A percentile compares a stretch with the other conserved stretches of the same genome.
phyloP scores from a whole-genome alignment of 2,329 filamentous ascomycete genomes.

The Didymella lethalis region DNA sequence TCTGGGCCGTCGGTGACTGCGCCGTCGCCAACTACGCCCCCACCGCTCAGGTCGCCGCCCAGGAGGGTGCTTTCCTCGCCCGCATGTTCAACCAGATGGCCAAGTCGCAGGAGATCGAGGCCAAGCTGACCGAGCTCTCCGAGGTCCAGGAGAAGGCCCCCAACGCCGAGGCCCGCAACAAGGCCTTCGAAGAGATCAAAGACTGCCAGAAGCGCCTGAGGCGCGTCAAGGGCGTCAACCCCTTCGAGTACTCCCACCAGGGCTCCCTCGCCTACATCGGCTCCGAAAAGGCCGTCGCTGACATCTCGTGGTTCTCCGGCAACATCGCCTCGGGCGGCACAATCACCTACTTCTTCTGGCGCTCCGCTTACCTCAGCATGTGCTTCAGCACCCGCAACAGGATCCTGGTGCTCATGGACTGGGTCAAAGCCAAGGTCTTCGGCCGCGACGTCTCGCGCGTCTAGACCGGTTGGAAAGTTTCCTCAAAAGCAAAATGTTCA shows the following conservation, averaged over 20 bases:
- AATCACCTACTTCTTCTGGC: slow-evolving; percentile 98
- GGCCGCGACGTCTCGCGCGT: slow-evolving; percentile 92
- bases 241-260: slow-evolving; percentile 98
- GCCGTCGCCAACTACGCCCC: slow-evolving; percentile 97
- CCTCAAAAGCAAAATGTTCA: slow-evolving; percentile 19
- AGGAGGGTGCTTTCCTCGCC: slow-evolving; percentile 95
- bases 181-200: slow-evolving; percentile 78
- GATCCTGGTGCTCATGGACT: slow-evolving; percentile 90
- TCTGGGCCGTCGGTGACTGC: slow-evolving; percentile 98
- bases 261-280: slow-evolving; percentile 97
- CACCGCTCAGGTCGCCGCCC: slow-evolving; percentile 93
- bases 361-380: slow-evolving; percentile 98
- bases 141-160: slow-evolving; percentile 69
- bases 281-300: slow-evolving; percentile 95
- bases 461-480: slow-evolving; percentile 16
- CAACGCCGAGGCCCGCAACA: slow-evolving; percentile 66
- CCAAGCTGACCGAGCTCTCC: slow-evolving; percentile 74
- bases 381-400: slow-evolving; percentile 99
- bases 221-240: slow-evolving; percentile 91
- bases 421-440: slow-evolving; percentile 96
- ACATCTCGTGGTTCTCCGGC: slow-evolving; percentile 96
- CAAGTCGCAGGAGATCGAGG: slow-evolving; percentile 85
- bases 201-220: slow-evolving; percentile 84
- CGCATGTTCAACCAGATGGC: slow-evolving; percentile 99
- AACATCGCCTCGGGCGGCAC: slow-evolving; percentile 94